phyloP scores from a whole-genome alignment of 2,329 filamentous ascomycete species.

The Xylariaceae sp. region DNA sequence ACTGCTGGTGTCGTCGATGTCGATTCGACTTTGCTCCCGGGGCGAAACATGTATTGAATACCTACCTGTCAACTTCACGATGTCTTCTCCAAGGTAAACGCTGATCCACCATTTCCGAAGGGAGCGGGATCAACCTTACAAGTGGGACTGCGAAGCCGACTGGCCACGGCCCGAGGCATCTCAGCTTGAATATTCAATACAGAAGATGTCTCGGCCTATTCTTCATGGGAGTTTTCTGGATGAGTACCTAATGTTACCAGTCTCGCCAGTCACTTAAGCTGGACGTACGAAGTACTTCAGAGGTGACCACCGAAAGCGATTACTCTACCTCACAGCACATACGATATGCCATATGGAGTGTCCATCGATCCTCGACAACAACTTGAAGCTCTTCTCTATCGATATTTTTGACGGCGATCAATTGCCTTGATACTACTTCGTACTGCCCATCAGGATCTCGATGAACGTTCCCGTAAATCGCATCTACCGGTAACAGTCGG shows the following conservation, averaged over 20 bases:
- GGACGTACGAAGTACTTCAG: not conserved
- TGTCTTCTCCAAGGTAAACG: too few relatives aligned
- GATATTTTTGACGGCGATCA: not conserved
- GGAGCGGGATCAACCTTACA: not conserved
- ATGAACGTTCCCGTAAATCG: not conserved
- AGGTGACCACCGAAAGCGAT: not conserved
- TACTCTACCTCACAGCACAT: too few relatives aligned
- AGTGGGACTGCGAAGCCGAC: not conserved
- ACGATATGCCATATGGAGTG: too few relatives aligned
- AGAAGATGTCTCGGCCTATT: not conserved
- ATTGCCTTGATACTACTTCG: not conserved
- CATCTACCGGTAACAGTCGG: too few relatives aligned
- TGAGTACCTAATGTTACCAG: not conserved
- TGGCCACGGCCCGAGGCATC: not conserved
- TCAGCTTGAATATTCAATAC: not conserved
- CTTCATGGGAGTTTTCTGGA: not conserved
- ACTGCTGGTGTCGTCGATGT: too few relatives aligned
- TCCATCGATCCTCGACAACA: not conserved
- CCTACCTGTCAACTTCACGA: not conserved
- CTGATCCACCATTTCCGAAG: not conserved
- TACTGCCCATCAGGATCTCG: not conserved
- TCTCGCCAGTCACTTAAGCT: not conserved
- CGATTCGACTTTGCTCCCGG: not conserved
- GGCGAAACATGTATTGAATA: slow-evolving; percentile 5
- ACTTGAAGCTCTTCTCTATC: not conserved